Evolutionary conservation across 2,329 filamentous ascomycete genomes (phyloP), one percentile per base, ranked within the genome.

Genomic region (Rugonectria rugulosa): DNA sequence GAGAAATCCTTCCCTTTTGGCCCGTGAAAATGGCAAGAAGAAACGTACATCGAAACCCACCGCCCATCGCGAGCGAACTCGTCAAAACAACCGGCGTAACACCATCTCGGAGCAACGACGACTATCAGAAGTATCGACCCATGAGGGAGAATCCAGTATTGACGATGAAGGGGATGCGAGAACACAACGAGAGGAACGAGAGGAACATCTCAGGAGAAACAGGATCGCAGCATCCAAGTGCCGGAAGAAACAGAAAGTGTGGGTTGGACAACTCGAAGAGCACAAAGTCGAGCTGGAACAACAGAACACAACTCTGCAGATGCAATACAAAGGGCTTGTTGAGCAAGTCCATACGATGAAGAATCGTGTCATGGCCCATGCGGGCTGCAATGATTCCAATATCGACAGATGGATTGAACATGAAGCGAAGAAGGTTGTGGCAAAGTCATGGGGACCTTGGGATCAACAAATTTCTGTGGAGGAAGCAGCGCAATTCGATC

Each of bases 201-300:
- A 77, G 57, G 81, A 80, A 58, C 87, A 86, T 63, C 78, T 91
- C 0, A 86, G 90, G 71, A 83, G 88, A 57, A 92, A 92, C 70
- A 81, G 89, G 9, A 75, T 89, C 3, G 89, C 89, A 0, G 89
- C 89, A 2, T 88, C 86, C 69, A 91, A 91, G 68, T 92, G 88
- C 67, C 83, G 89, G 4, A 83, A 88, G 66, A 90, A 90, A 72
- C 84, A 83, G 65, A 85, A 84, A 71, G 73, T 77, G 62, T 83
- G 79, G 76, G 77, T 81, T 19, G 72, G 72, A 11, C 75, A 79
- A n/a, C 66, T 84, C 19, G 79, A 84, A 56, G 75, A 79, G 48
- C 75, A 73, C 6, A 79, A 77, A 51, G 60, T 69, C 9, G 72
- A 67, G 0, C 62, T 84, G 38, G 81, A 84, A 65, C 65, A 61